phyloP scores from a whole-genome alignment of 2,329 filamentous ascomycete genomes.

The Pseudogymnoascus sp. region DNA sequence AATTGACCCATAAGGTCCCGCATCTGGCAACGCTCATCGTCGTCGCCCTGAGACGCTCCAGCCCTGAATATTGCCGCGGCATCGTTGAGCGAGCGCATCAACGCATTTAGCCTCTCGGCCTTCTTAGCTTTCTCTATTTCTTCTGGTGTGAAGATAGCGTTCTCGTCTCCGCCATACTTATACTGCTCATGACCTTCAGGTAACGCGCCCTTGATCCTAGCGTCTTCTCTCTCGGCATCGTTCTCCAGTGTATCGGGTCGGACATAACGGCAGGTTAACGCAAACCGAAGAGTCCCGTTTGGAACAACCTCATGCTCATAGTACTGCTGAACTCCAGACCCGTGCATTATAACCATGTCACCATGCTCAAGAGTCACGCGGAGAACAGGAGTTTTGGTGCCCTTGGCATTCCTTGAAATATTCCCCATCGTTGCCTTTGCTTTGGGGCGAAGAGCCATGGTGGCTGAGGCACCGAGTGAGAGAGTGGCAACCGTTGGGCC shows the following conservation, averaged over 20 bases:
- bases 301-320: slow-evolving; percentile 54
- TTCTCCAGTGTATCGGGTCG: slow-evolving; percentile 34
- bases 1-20: not conserved
- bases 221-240: slow-evolving; percentile 23
- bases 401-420: slow-evolving; percentile 26
- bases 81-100: not conserved
- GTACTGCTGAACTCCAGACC: slow-evolving; percentile 48
- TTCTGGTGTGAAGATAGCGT: slow-evolving; percentile 13
- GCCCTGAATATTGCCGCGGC: not conserved
- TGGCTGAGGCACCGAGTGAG: slow-evolving; percentile 50
- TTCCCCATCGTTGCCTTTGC: slow-evolving; percentile 23
- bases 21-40: not conserved
- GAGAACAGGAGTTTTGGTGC: slow-evolving; percentile 29
- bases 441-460: slow-evolving; percentile 54
- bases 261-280: slow-evolving; percentile 49
- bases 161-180: slow-evolving; percentile 26
- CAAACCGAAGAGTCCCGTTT: slow-evolving; percentile 45
- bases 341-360: slow-evolving; percentile 60
- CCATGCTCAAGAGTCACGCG: slow-evolving; percentile 48
- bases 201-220: slow-evolving; percentile 29
- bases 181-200: slow-evolving; percentile 27
- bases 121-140: not conserved
- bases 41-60: not conserved
- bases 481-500: slow-evolving; percentile 56
- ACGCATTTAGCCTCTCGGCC: not conserved